Evolutionary conservation across 176 grass and related monocot genomes (phyloP).

Genomic region (Oryza officinalis): DNA sequence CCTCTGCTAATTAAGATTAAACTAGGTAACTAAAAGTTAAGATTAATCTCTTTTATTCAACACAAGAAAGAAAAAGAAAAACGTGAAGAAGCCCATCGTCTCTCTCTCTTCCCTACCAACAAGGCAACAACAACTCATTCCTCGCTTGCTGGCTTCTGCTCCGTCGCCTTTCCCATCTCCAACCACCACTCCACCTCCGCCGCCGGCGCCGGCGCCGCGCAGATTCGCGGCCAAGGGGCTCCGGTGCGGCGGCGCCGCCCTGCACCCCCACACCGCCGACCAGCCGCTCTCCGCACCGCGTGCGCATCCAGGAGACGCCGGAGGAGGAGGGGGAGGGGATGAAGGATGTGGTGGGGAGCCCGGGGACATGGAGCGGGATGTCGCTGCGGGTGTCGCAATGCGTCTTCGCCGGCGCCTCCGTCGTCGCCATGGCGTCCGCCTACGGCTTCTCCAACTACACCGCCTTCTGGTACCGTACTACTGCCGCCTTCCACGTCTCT

Average conservation of each 20-base stretch:
- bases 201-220: too few species aligned
- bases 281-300: too few species aligned
- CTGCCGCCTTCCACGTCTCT: not conserved
- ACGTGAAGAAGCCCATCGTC: too few species aligned
- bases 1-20: too few species aligned
- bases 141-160: not conserved
- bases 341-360: constrained; percentile 64
- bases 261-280: not conserved
- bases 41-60: too few species aligned
- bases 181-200: not conserved
- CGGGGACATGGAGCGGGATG: constrained; percentile 75
- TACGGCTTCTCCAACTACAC: constrained; percentile 63
- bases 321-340: constrained; percentile 9
- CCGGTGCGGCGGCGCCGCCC: not conserved
- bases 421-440: constrained; percentile 53
- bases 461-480: constrained; percentile 44
- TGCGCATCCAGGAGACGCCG: not conserved
- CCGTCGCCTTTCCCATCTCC: not conserved
- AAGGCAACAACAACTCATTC: not conserved
- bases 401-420: constrained; percentile 52
- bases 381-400: constrained; percentile 63
- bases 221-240: not conserved
- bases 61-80: too few species aligned
- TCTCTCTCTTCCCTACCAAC: too few species aligned
- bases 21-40: too few species aligned